Base-by-base conservation (phyloP, 139 green algal species). In the Raphidocelis subcapitata region DNA sequence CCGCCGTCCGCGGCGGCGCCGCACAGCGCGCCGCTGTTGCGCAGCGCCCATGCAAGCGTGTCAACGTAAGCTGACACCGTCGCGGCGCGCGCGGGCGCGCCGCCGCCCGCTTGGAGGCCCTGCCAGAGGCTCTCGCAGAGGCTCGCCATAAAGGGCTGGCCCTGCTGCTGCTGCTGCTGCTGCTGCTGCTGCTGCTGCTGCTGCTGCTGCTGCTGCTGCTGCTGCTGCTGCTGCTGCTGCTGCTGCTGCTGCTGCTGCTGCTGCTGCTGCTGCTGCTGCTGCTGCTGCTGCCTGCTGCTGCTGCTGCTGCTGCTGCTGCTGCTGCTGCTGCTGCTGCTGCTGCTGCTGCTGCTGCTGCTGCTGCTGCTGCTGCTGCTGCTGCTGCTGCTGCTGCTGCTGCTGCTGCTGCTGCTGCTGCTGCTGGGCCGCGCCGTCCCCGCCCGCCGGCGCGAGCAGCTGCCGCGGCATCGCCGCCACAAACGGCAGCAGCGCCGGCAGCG, bases 401-500 rank as follows among this genome's bases (percentile, higher is more conserved):
- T 57, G 18, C 49, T 57, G 49, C 20, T 57, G 18, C 49, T 57
- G 49, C 49, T 57, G 49, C 56, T 64, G 56, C 56, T 21, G 18
- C 56, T 21, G 56, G n/a, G n/a, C n/a, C n/a, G n/a, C n/a, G n/a
- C n/a, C n/a, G n/a, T n/a, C n/a, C n/a, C n/a, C n/a, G n/a, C n/a
- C n/a, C n/a, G n/a, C 20, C 47, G 47, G 23, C 8, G 29, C 33
- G 16, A 67, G 65, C 29, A 56, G 31, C 35, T 71, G 67, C 72
- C 70, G 44, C 29, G 88, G 85, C 67, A 93, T 63, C 28, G 86
- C 49, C 3, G 79, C 36, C 18, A 92, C 14, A n/a, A 94, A 61
- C 5, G 88, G 88, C 75, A 94, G 87, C 67, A 93, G 69, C 16
- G 88, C 88, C 0, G 87, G 81, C 57, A 83, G 80, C 5, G 84